Evolutionary conservation across 768 basidiomycete species (phyloP).

Genomic region (Auriscalpium vulgare): DNA sequence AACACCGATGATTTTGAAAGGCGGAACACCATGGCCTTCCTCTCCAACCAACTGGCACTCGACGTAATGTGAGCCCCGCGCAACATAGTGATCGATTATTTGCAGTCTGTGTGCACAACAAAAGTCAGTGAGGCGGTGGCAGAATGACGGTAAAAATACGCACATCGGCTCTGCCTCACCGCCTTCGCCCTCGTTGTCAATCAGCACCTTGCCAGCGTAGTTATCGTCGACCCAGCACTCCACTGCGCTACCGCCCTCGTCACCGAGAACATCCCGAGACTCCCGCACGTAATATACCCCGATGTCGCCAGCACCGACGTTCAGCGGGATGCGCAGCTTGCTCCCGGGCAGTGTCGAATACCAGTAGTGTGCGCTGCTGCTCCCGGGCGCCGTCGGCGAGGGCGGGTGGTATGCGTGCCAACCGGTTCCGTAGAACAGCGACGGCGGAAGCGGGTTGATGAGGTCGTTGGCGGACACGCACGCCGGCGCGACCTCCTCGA

Average conservation of each 20-base stretch:
- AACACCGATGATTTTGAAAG: slow-evolving; percentile 89
- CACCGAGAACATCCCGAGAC: slow-evolving; percentile 44
- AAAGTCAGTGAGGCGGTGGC: background rate
- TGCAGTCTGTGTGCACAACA: slow-evolving; percentile 43
- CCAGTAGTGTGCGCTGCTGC: slow-evolving; percentile 82
- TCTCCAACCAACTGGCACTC: slow-evolving; percentile 87
- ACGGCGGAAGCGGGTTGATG: slow-evolving; percentile 93
- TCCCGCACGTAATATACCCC: slow-evolving; percentile 86
- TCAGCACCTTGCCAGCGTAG: slow-evolving; percentile 60
- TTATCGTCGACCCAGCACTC: slow-evolving; percentile 99
- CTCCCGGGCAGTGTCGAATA: slow-evolving; percentile 81
- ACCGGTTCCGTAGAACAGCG: slow-evolving; percentile 88
- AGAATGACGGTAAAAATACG: slow-evolving; percentile 22
- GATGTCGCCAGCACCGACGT: slow-evolving; percentile 83
- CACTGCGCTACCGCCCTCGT: slow-evolving; percentile 51
- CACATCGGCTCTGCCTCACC: slow-evolving; percentile 58
- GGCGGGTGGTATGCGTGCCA: slow-evolving; percentile 78
- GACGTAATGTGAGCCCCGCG: slow-evolving; percentile 87
- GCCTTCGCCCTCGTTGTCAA: slow-evolving; percentile 71
- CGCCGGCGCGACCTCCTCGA: slow-evolving; percentile 83
- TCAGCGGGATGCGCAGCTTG: slow-evolving; percentile 74
- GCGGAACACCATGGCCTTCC: slow-evolving; percentile 69
- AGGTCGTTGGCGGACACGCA: slow-evolving; percentile 97
- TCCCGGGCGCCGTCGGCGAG: slow-evolving; percentile 30
- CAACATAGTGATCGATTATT: slow-evolving; percentile 81